Base-by-base conservation (phyloP, 371 early-diverging fungal species). In the Umbelopsis sp. region DNA sequence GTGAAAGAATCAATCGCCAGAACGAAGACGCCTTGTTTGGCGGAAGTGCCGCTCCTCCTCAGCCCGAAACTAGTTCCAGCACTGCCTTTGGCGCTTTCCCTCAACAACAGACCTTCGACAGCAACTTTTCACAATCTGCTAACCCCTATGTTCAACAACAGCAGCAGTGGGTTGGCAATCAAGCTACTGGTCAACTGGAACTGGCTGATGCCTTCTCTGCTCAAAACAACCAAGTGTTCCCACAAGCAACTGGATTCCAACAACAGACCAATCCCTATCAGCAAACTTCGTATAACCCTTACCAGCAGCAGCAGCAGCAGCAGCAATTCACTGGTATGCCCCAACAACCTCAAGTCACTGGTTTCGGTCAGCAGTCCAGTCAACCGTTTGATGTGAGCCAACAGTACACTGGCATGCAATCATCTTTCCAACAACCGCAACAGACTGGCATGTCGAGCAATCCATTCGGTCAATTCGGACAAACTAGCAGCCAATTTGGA, bases 61-160 rank as follows among this genome's bases (percentile, higher is more conserved):
- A 29, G 41, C 7, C 44, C 1, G 48, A 48, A 46, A 9, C 48
- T 29, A 57, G n/a, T 24, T 44, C 20, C 38, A 52, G 12, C 25
- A 38, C 14, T 12, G 20, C 41, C 2, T 76, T 65, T 64, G 66
- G 68, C 37, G 53, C 52, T 37, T 76, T 68, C 72, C 76, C 72
- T 18, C 50, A 65, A 4, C 52, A 69, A 18, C 76, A 77, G 52
- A 64, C 16, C 10, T 74, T 74, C 48, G 67, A 72, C 35, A 57
- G 68, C 14, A 18, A 48, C 4, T 66, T 50, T 35, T 22, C 9
- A 6, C 66, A 66, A 22, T 57, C 69, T 11, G 50, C 66, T 32
- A 71, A 71, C 35, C 85, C 87, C 44, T 83, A 83, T 38, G 89
- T 90, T 3, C 69, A 91, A 45, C 88, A 69, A 20, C 76, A 82